Percentiles rank a stretch among this genome's conserved stretches.
These are phyloP conservation scores for Telfairia occidentalis DNA, from an alignment of 331 rosid genomes.

Conservation along the genomic window DNA sequence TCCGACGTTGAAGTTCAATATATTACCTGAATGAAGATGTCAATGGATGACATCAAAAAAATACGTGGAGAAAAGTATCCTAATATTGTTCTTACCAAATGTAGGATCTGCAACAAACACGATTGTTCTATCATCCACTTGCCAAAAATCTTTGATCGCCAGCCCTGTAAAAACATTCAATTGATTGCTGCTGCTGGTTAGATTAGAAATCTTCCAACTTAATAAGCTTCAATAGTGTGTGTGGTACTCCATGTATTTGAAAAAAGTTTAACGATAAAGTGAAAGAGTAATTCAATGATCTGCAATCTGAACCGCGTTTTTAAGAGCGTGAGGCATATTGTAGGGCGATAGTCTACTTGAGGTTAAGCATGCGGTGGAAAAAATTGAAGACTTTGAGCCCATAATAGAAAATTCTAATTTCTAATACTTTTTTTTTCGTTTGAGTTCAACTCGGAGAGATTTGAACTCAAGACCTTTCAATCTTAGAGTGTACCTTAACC, in stretches of 20 bases:
- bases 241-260: neutral
- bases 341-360: neutral
- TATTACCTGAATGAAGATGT: constrained; percentile 52
- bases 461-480: too few species aligned
- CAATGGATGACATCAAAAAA: neutral
- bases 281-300: neutral
- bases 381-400: neutral
- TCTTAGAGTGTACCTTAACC: too few species aligned
- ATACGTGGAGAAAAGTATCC: neutral
- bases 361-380: neutral
- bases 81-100: constrained; percentile 49
- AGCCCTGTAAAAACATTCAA: constrained; percentile 37
- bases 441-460: too few species aligned
- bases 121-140: constrained; percentile 89
- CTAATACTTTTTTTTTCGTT: too few species aligned
- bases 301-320: neutral
- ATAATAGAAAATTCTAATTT: neutral
- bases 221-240: neutral
- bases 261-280: neutral
- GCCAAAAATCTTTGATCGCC: constrained; percentile 88
- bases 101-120: constrained; percentile 98
- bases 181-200: neutral
- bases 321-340: neutral
- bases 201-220: neutral
- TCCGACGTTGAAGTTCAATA: constrained; percentile 74